Evolutionary conservation across 2,329 filamentous ascomycete genomes (phyloP).

Genomic region (Penicillium expansum): DNA sequence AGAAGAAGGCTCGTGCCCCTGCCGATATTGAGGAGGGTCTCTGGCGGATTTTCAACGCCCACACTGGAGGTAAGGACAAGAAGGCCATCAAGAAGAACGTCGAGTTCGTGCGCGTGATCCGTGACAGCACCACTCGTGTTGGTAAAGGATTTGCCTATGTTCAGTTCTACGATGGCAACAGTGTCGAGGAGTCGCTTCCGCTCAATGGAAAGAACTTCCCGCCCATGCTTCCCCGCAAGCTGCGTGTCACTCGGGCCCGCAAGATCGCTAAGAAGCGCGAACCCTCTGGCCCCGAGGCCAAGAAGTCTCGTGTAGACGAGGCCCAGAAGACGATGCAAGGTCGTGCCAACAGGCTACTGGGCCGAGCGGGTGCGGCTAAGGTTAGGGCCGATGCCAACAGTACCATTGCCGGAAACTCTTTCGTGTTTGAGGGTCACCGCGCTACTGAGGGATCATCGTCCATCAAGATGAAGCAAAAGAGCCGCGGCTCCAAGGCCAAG

Average conservation of each 20-base stretch:
- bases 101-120: slow-evolving; percentile 88
- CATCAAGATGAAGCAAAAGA: slow-evolving; percentile 39
- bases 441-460: slow-evolving; percentile 35
- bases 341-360: slow-evolving; percentile 40
- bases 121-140: slow-evolving; percentile 84
- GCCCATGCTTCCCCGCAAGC: slow-evolving; percentile 82
- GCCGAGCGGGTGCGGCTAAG: slow-evolving; percentile 40
- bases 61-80: slow-evolving; percentile 33
- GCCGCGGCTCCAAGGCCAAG: slow-evolving; percentile 42
- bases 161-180: slow-evolving; percentile 85
- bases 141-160: slow-evolving; percentile 98
- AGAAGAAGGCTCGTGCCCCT: slow-evolving; percentile 72
- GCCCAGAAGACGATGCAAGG: slow-evolving; percentile 39
- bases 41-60: slow-evolving; percentile 43
- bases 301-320: slow-evolving; percentile 25
- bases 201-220: slow-evolving; percentile 90
- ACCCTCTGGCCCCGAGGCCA: slow-evolving; percentile 11
- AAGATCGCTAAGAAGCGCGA: slow-evolving; percentile 54
- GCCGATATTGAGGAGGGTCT: slow-evolving; percentile 86
- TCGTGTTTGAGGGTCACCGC: slow-evolving; percentile 48
- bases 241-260: slow-evolving; percentile 85
- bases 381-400: slow-evolving; percentile 30
- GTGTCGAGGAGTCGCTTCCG: slow-evolving; percentile 85
- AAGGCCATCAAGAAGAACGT: slow-evolving; percentile 66
- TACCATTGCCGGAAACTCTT: slow-evolving; percentile 32